Base-by-base conservation (phyloP, 1,284 basidiomycete species). In the Pyrrhoderma lamaoense region DNA sequence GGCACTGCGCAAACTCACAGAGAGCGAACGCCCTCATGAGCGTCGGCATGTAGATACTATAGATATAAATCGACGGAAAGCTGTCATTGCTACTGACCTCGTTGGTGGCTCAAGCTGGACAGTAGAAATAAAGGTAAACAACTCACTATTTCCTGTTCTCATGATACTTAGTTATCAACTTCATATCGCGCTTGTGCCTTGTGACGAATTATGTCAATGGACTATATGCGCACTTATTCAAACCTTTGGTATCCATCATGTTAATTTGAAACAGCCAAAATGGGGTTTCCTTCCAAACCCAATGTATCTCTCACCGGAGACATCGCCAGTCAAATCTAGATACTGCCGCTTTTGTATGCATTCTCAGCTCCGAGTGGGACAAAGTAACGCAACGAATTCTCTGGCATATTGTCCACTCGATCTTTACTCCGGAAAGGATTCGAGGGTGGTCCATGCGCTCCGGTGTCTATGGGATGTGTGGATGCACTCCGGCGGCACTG, bases 271-370 rank as follows among this genome's bases (percentile, higher is more conserved):
- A 40, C 4, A 95, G 93, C 93, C 93, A 42, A 96, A 96, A 72
- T 96, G 93, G 92, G 91, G 82, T 2, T 95, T 96, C 67, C 67
- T 95, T 25, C 91, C 93, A 4, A 72, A 71, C 22, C 57, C 74
- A 14, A 58, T 62, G 8, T 73, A 83, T 67, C 70, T 89, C 44
- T 81, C 89, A 0, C 60, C 70, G 2, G 67, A 70, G 46, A 85
- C 81, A 1, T 70, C 67, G 14, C 55, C 62, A 0, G 69, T 81
- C 61, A 96, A 95, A 71, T 73, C 73, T 3, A 68, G 67, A 23
- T 82, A 84, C 27, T 93, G 91, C 69, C 77, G 93, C 56, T 93
- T 89, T 65, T 92, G 90, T 64, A 85, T 95, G 81, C 90, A 95
- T 65, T 72, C 79, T n/a, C 73, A 79, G 58, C 64, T 84, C 58